Conservation (phyloP, 1,284 basidiomycete species). For the Cryptococcus maquisensis region DNA sequence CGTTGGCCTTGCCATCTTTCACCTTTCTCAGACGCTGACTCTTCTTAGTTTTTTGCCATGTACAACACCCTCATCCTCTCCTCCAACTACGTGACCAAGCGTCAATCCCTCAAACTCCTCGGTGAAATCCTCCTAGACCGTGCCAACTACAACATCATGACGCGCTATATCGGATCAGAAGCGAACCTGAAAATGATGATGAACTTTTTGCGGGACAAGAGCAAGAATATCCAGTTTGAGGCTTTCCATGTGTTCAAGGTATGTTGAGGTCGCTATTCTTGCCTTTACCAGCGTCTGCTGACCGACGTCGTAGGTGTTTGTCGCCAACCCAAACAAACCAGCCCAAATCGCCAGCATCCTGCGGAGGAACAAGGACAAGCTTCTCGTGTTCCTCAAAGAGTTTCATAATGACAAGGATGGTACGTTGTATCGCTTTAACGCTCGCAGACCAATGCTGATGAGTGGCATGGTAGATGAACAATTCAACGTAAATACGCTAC, state of each 20-base stretch:
- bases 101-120: slow-evolving; percentile 94
- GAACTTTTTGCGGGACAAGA: slow-evolving; percentile 95
- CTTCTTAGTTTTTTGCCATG: slow-evolving; percentile 79
- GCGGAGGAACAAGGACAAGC: slow-evolving; percentile 86
- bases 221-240: slow-evolving; percentile 99
- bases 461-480: slow-evolving; percentile 70
- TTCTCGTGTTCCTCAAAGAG: slow-evolving; percentile 79
- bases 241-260: slow-evolving; percentile 99
- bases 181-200: slow-evolving; percentile 99
- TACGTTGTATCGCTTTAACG: slow-evolving; percentile 45
- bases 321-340: slow-evolving; percentile 98
- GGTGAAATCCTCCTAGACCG: slow-evolving; percentile 97
- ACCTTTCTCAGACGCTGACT: background rate
- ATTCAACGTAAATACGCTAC: slow-evolving; percentile 63
- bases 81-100: slow-evolving; percentile 97
- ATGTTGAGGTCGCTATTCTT: slow-evolving; percentile 11
- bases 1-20: slow-evolving; percentile 53
- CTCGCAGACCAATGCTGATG: background rate
- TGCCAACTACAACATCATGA: slow-evolving; percentile 98
- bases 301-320: slow-evolving; percentile 69
- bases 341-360: slow-evolving; percentile 89
- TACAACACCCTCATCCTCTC: slow-evolving; percentile 90
- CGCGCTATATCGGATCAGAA: slow-evolving; percentile 83
- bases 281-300: background rate
- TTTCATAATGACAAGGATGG: slow-evolving; percentile 99